phyloP scores from a whole-genome alignment of 1,139 yeast genomes.

The Saccharomycopsis hybrid region DNA sequence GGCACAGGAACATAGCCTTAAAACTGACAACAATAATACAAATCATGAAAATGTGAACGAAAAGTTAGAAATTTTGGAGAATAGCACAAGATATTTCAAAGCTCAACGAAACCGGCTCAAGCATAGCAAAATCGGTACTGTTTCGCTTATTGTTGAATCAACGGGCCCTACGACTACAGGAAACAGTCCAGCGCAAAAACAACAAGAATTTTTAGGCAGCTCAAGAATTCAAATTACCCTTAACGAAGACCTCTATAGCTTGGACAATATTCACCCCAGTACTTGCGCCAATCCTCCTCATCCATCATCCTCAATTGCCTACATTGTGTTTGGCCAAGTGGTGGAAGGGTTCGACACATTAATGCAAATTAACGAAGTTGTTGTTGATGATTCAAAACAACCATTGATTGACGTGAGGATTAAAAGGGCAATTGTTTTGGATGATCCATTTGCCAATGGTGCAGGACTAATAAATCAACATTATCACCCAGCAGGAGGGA shows the following conservation, averaged over 20 bases:
- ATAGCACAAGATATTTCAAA: neutral
- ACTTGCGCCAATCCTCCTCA: neutral
- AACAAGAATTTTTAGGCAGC: slow-evolving; percentile 24
- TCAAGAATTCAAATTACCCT: slow-evolving; percentile 31
- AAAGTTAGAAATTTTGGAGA: neutral
- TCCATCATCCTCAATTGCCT: slow-evolving; percentile 13
- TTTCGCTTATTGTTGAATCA: slow-evolving; percentile 31
- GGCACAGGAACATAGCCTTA: neutral
- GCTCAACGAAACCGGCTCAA: slow-evolving; percentile 23
- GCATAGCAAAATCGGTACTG: slow-evolving; percentile 33
- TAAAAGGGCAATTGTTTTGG: slow-evolving; percentile 42
- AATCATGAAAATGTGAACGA: slow-evolving; percentile 18
- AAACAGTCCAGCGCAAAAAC: neutral
- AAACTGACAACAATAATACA: neutral
- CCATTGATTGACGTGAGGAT: slow-evolving; percentile 48
- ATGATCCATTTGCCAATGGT: slow-evolving; percentile 44
- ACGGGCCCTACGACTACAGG: neutral
- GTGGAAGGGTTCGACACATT: slow-evolving; percentile 46
- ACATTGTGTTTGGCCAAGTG: slow-evolving; percentile 43
- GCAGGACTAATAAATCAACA: neutral
- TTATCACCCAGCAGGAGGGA: too few species aligned
- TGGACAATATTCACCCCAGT: slow-evolving; percentile 19
- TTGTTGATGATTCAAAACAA: slow-evolving; percentile 35
- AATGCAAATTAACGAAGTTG: slow-evolving; percentile 36
- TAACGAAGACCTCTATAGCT: slow-evolving; percentile 23